A percentile compares a stretch with the other conserved stretches of the same genome.
phyloP scores from a whole-genome alignment of 1,284 basidiomycete species.

The Pulveroboletus sp. region DNA sequence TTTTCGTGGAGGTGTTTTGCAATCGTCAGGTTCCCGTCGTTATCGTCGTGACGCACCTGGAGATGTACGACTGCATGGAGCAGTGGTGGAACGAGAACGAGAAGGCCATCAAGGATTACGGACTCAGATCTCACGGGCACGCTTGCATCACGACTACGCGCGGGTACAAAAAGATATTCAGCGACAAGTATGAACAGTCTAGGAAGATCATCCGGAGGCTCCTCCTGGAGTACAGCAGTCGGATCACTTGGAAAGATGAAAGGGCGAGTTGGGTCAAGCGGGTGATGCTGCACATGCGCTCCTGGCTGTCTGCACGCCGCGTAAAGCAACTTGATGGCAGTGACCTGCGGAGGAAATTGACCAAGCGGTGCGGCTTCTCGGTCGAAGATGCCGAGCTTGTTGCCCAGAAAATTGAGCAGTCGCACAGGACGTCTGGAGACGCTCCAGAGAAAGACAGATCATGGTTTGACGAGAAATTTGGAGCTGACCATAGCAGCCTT shows the following conservation, averaged over 20 bases:
- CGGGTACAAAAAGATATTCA: conserved; percentile 22
- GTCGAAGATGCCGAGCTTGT: conserved; percentile 22
- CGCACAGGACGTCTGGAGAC: conserved; percentile 8
- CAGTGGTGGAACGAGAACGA: conserved; percentile 35
- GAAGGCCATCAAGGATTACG: conserved; percentile 25
- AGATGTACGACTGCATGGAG: conserved; percentile 36
- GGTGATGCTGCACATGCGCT: conserved; percentile 30
- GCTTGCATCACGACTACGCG: conserved; percentile 34
- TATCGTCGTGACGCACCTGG: conserved; percentile 40
- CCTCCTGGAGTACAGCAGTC: conserved; percentile 22
- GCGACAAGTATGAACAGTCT: conserved; percentile 28
- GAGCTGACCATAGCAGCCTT: conserved; percentile 7
- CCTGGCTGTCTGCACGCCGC: conserved; percentile 22
- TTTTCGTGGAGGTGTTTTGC: conserved; percentile 34
- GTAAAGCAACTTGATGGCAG: conserved; percentile 9
- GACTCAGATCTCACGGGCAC: conserved; percentile 24
- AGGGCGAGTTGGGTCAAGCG: conserved; percentile 31
- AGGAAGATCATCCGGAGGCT: conserved; percentile 20
- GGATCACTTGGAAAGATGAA: conserved; percentile 28
- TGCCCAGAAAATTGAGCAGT: conserved; percentile 24
- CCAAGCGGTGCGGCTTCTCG: conserved; percentile 31
- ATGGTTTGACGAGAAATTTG: conserved; percentile 28
- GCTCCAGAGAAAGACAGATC: conserved; percentile 12
- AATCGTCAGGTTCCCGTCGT: conserved; percentile 38
- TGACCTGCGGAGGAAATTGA: conserved; percentile 24